Base-by-base conservation (phyloP, 306 rosid species). In the Malus asiatica region DNA sequence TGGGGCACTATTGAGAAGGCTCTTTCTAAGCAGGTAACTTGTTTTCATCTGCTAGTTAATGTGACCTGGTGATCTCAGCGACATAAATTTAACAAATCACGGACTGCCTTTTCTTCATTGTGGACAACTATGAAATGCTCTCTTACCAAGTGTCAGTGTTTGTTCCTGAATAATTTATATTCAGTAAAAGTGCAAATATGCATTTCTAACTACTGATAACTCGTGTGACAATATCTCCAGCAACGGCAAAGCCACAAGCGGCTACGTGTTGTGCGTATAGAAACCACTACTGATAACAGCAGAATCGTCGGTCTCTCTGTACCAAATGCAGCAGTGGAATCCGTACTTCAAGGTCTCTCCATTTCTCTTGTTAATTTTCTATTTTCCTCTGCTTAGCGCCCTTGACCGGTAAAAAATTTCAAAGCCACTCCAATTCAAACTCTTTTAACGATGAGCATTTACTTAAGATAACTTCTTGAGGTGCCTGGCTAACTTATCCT, bases 1-100 rank as follows among this genome's bases (percentile, higher is more conserved):
- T 95, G 99, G 99, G 93, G 98, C 71, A 84, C 96, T 20, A 79
- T 95, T 71, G 99, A 95, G 83, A 90, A 92, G 82, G 97, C 97
- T 81, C 97, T 95, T 77, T 76, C 97, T 45, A 95, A 90, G 86
- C 99, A 95, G 99, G 99, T 92, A 87, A 71, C 45, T 66, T 62
- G 70, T 45, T 68, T 38, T 59, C 59, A 29, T 71, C 6, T 61
- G 66, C 46, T 79, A 5, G 23, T 67, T 62, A 35, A 30, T 11
- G 6, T 13, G 13, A 4, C 14, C 27, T 0, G 55, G 55, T 69
- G 33, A 69, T 45, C 58, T 13, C 67, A 14, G 32, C 7, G 10
- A 63, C n/a, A 4, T 4, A 63, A 63, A 2, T 30, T 63, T 6
- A 27, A 14, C 16, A 15, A 29, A 29, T 6, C 12, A 27, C 33